Base-by-base conservation (phyloP, 192 early-diverging fungal genomes). In the Podila verticillata region DNA sequence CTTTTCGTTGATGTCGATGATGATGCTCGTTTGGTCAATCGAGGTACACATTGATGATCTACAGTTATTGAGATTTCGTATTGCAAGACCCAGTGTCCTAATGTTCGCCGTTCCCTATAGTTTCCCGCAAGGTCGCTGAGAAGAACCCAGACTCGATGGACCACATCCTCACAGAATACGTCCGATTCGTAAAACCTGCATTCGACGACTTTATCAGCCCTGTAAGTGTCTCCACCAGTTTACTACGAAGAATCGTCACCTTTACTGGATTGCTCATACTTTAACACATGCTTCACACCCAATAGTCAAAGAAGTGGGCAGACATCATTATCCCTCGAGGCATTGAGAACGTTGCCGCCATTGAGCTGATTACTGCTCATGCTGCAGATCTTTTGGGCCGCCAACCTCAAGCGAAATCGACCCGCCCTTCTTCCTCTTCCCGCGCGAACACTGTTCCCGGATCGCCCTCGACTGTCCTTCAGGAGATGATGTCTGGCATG, bases 201-300 rank as follows among this genome's bases (percentile, higher is more conserved):
- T 96, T 95, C 74, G 96, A 97, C 66, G 94, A 97, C 66, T 97
- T 94, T 79, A 89, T 97, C 58, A 85, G 89, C 63, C 95, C 92
- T 31, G 89, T 89, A 86, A 68, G 82, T 61, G 30, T 3, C n/a
- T n/a, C 3, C 15, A 1, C 3, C 5, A 34, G 3, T 13, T 57
- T 58, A 12, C 3, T 7, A 10, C 31, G 17, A 20, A 32, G 20
- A 29, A n/a, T 12, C 57, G 22, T 47, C 47, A 39, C 15, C 57
- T 31, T 58, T 36, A 61, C 26, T n/a, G 48, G 4, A 31, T 20
- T 54, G n/a, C 32, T 12, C n/a, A 8, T 59, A 30, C n/a, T n/a
- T 7, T 32, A 49, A 36, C 29, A 44, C 5, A 31, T 20, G 26
- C 13, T 63, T 0, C 22, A n/a, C 13, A 4, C 39, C 39, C 12